Conservation (phyloP, 225 moss, liverwort and hornwort species). For the Lunularia cruciata region DNA sequence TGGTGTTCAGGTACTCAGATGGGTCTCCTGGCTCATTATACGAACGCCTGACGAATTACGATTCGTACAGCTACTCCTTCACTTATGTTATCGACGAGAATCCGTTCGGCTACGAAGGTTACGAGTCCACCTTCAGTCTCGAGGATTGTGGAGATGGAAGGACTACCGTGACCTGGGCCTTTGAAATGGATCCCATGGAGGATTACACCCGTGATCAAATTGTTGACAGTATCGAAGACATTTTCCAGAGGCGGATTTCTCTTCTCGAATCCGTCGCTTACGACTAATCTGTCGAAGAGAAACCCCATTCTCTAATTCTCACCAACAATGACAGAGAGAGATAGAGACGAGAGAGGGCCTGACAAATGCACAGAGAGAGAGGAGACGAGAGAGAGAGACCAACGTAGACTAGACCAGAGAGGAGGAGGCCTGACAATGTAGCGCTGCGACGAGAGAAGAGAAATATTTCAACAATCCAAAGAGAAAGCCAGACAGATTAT, state of each 20-base stretch:
- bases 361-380: not conserved
- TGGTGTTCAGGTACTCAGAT: conserved; percentile 23
- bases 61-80: conserved; percentile 26
- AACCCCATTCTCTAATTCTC: too few relatives aligned
- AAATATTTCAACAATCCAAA: too few relatives aligned
- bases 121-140: conserved; percentile 29
- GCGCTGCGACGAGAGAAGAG: not conserved
- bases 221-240: conserved; percentile 7
- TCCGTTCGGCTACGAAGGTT: conserved; percentile 30
- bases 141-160: conserved; percentile 26
- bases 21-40: conserved; percentile 27
- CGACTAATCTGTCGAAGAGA: conserved; percentile 17
- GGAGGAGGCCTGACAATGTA: not conserved
- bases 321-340: not conserved
- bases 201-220: conserved; percentile 7
- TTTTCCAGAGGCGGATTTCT: conserved; percentile 31
- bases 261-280: conserved; percentile 26
- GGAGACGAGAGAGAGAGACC: conserved; percentile 11
- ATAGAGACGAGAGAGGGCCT: not conserved
- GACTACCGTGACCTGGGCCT: conserved; percentile 25
- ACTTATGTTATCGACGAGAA: conserved; percentile 34
- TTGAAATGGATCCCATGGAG: conserved; percentile 33
- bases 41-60: conserved; percentile 30
- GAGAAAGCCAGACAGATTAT: not conserved
- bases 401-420: too few relatives aligned